Conservation (phyloP, 2,329 filamentous ascomycete genomes). For the Epichloe gansuensis region DNA sequence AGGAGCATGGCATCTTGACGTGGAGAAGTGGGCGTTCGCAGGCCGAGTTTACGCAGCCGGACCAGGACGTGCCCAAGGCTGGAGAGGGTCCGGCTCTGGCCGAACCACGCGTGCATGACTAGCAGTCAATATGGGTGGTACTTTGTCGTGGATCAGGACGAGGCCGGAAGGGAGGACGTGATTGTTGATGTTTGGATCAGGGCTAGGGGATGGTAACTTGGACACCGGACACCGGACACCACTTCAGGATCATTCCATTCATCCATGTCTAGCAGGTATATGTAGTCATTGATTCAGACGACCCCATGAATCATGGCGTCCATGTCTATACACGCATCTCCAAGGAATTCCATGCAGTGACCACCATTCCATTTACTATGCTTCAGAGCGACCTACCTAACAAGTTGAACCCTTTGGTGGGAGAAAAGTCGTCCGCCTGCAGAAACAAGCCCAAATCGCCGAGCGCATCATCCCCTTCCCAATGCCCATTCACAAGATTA, state of each 20-base stretch:
- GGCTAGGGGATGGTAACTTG: constrained; percentile 14
- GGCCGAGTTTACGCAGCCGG: constrained; percentile 10
- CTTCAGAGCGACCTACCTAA: constrained; percentile 16
- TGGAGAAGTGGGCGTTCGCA: constrained; percentile 31
- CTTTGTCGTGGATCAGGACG: constrained; percentile 54
- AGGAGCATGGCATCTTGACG: constrained; percentile 63
- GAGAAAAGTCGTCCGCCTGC: constrained; percentile 18
- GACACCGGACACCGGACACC: too few species aligned
- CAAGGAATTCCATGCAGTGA: too few species aligned
- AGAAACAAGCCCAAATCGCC: constrained; percentile 22
- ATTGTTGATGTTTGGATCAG: constrained; percentile 60
- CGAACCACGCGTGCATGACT: constrained; percentile 71
- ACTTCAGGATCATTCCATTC: background rate
- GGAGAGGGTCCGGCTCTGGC: constrained; percentile 59
- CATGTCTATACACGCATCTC: background rate
- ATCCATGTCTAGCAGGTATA: background rate
- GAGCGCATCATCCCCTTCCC: constrained; percentile 23
- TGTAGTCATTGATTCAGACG: background rate
- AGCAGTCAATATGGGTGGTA: constrained; percentile 62
- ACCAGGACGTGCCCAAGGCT: constrained; percentile 29
- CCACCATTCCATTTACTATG: too few species aligned
- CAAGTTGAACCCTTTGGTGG: constrained; percentile 18
- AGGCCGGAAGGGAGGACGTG: constrained; percentile 38
- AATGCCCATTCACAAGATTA: constrained; percentile 20
- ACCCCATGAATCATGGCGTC: background rate